A percentile compares a stretch with the other conserved stretches of the same genome.
These are phyloP conservation scores for Dianthus caryophyllus DNA, from an alignment of 148 eudicot genomes.

Conservation along the genomic window DNA sequence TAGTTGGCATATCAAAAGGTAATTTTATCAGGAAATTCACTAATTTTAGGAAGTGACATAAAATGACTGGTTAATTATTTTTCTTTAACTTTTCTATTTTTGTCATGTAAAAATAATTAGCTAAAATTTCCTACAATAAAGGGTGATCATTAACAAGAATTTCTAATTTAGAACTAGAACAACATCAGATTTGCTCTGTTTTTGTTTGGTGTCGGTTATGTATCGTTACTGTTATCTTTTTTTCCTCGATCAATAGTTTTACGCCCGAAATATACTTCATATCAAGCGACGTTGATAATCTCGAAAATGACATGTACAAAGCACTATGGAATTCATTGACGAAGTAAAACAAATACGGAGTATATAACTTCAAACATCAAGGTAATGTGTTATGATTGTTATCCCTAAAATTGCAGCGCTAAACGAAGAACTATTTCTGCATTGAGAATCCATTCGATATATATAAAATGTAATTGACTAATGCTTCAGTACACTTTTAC, in stretches of 20 bases:
- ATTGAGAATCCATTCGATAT: neutral
- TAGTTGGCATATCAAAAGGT: constrained; percentile 7
- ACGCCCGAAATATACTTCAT: too few species aligned
- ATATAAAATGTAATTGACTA: neutral
- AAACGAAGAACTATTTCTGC: neutral
- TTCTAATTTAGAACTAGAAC: too few species aligned
- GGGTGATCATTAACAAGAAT: constrained; percentile 20
- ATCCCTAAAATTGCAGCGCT: neutral
- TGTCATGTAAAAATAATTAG: neutral
- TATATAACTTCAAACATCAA: too few species aligned
- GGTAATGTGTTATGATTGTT: too few species aligned
- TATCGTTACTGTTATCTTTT: too few species aligned
- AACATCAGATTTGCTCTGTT: too few species aligned
- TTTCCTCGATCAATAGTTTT: too few species aligned
- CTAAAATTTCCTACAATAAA: constrained; percentile 24
- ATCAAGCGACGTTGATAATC: too few species aligned
- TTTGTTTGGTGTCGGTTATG: too few species aligned
- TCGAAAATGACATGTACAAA: too few species aligned
- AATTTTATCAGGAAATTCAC: neutral
- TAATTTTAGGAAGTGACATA: constrained; percentile 17
- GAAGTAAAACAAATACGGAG: too few species aligned
- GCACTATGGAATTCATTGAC: too few species aligned
- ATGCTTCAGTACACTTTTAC: neutral
- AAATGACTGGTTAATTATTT: constrained; percentile 5
- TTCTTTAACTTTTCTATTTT: neutral